Evolutionary conservation across 228 moss, liverwort and hornwort species (phyloP), one percentile per base, ranked within the genome.

Genomic region (Sphagnum magellanicum): DNA sequence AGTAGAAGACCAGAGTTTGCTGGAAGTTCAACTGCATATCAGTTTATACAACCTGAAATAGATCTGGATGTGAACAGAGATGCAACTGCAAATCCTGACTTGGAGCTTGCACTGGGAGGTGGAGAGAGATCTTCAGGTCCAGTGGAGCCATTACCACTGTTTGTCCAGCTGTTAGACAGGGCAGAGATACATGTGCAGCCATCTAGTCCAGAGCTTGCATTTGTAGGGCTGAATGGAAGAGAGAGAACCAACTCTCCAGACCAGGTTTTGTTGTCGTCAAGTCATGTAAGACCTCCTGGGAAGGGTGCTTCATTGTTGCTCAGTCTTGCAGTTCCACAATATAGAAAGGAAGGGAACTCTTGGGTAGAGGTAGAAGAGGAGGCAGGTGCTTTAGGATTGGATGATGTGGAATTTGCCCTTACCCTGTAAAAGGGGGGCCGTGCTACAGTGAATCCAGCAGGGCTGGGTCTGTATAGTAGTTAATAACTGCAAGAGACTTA

Each of bases 311-410:
- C 88, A 53, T 74, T 95, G 61, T 89, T 81, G 17, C 83, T 96
- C 50, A 91, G 89, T 49, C 78, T 96, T 9, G 89, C 92, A 49
- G 92, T 96, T 61, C 96, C 96, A 59, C 92, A 89, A 58, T 96
- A 96, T 71, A 81, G 92, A 74, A 88, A 86, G 74, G 88, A 92
- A 72, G 96, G 96, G 58, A 92, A 79, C 66, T 79, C 74, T 48
- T 96, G 91, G 89, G 81, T 96, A 55, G 83, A 88, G 76, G 79
- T 92, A 65, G 92, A 87, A 76, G 82, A 89, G 4, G 67, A 78
- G 11, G 72, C 85, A 62, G 74, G 85, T 11, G 17, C 52, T 4
- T 62, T 92, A n/a, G 78, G 88, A 60, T 75, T 81, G 1, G 91
- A 96, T 48, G 96, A 96, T 72, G 83, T 92, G 10, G 84, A 91